Conservation (phyloP, 331 rosid genomes). For the Quercus tomentella region DNA sequence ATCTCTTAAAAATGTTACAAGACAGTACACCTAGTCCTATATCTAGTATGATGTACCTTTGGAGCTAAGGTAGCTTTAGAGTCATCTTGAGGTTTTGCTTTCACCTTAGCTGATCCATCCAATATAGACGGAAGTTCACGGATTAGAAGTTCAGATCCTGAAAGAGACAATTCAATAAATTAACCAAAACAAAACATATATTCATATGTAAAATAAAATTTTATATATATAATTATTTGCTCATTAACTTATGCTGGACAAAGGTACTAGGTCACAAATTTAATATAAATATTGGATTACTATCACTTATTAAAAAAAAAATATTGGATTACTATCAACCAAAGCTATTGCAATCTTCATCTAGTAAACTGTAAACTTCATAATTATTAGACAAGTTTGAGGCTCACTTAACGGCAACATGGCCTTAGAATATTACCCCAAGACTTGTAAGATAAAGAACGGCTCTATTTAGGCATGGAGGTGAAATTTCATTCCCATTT, state of each 20-base stretch:
- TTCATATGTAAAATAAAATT: not conserved
- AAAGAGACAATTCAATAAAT: constrained; percentile 6
- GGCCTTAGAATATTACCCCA: not conserved
- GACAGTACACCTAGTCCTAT: not conserved
- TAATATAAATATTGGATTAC: not conserved
- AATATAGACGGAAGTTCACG: constrained; percentile 78
- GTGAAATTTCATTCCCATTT: not conserved
- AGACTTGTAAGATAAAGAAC: not conserved
- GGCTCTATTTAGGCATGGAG: not conserved
- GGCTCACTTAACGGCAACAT: not conserved
- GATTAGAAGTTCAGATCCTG: constrained; percentile 75
- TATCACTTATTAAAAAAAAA: not conserved
- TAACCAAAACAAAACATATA: not conserved
- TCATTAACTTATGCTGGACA: not conserved
- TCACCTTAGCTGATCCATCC: constrained; percentile 75
- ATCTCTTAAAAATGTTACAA: not conserved
- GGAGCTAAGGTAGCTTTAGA: constrained; percentile 79
- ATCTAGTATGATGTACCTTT: constrained; percentile 52
- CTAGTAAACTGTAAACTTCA: not conserved
- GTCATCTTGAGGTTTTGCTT: constrained; percentile 74
- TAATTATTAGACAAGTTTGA: not conserved
- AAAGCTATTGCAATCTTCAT: not conserved
- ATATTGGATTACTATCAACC: not conserved
- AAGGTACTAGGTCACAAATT: not conserved
- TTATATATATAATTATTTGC: not conserved